phyloP scores from a whole-genome alignment of 441 rosid genomes.

The Pelargonium myrrhifolium region DNA sequence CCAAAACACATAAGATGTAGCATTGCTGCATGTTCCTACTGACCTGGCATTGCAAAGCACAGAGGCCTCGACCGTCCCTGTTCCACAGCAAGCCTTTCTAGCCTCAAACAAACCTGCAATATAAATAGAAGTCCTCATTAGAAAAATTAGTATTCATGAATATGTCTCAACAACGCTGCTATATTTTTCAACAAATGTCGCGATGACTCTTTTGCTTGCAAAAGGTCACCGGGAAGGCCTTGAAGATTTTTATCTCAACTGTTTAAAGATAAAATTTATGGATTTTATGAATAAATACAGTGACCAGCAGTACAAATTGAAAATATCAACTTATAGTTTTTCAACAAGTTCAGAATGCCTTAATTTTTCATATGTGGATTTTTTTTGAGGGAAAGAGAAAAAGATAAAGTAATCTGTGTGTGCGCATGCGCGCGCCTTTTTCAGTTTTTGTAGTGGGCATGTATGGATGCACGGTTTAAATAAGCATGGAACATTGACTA shows the following conservation, averaged over 20 bases:
- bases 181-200: background rate
- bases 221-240: background rate
- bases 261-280: background rate
- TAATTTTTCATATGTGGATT: background rate
- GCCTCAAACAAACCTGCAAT: constrained; percentile 75
- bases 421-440: background rate
- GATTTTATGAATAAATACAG: background rate
- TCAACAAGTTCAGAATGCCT: too few relatives aligned
- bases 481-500: constrained; percentile 15
- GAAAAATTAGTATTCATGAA: background rate
- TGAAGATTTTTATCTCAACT: background rate
- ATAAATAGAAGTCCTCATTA: constrained; percentile 8
- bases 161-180: background rate
- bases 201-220: background rate
- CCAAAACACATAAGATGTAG: constrained; percentile 77
- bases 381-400: background rate
- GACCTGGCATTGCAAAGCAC: constrained; percentile 71
- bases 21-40: constrained; percentile 62
- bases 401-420: background rate
- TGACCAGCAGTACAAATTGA: background rate
- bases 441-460: background rate
- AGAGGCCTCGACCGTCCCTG: constrained; percentile 81
- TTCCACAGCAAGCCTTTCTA: constrained; percentile 87
- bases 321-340: background rate
- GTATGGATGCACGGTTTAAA: background rate